phyloP scores from a whole-genome alignment of 169 alveolate species.

The Cryptosporidium felis region DNA sequence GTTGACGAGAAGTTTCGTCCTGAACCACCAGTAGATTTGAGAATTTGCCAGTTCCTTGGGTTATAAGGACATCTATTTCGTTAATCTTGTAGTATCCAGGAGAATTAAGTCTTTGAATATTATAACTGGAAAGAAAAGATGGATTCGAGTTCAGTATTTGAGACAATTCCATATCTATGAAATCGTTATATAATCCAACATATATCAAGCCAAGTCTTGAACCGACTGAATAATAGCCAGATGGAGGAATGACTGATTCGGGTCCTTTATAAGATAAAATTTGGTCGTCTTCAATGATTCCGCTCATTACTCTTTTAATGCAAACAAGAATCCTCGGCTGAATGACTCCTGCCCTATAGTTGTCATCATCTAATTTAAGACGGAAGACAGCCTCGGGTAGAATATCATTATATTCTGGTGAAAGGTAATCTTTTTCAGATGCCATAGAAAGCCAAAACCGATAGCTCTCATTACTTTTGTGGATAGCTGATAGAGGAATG shows the following conservation, averaged over 20 bases:
- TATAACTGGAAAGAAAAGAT: slow-evolving; percentile 1
- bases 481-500: slow-evolving; percentile 56
- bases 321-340: slow-evolving; percentile 27
- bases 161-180: slow-evolving; percentile 47
- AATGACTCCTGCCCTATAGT: slow-evolving; percentile 7
- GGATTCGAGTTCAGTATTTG: slow-evolving; percentile 39
- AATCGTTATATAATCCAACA: slow-evolving; percentile 59
- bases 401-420: slow-evolving; percentile 53
- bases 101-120: slow-evolving; percentile 12
- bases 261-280: neutral
- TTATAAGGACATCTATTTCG: slow-evolving; percentile 26
- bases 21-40: slow-evolving; percentile 32
- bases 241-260: neutral
- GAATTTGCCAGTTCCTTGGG: slow-evolving; percentile 15
- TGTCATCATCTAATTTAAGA: slow-evolving; percentile 53
- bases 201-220: neutral
- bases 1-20: slow-evolving; percentile 67
- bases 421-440: slow-evolving; percentile 19
- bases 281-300: slow-evolving; percentile 45
- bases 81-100: slow-evolving; percentile 45
- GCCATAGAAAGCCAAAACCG: slow-evolving; percentile 19
- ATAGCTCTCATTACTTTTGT: slow-evolving; percentile 9
- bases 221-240: neutral
- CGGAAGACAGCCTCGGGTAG: slow-evolving; percentile 69
- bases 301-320: slow-evolving; percentile 32